These are phyloP conservation scores for Allomyces macrogynus DNA, from an alignment of 192 early-diverging fungal species.

Conservation along the genomic window DNA sequence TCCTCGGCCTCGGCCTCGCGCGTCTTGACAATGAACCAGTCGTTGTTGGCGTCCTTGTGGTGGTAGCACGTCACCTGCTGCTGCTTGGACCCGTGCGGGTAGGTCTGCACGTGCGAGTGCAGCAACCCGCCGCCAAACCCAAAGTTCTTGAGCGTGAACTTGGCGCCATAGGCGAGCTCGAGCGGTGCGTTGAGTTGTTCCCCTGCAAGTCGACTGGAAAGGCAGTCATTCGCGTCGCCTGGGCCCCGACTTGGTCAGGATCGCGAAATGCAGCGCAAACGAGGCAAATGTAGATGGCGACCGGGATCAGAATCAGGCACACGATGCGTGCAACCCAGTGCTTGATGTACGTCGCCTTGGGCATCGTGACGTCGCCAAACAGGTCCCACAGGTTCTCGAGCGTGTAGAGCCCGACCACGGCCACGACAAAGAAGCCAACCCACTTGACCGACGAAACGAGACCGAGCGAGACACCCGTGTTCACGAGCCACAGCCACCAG, in stretches of 20 bases:
- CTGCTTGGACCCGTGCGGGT: slow-evolving; percentile 69
- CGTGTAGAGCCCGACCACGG: slow-evolving; percentile 76
- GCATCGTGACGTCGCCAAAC: slow-evolving; percentile 50
- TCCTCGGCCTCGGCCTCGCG: slow-evolving; percentile 23
- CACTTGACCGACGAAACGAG: slow-evolving; percentile 79
- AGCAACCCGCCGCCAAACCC: slow-evolving; percentile 69
- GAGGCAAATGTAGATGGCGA: slow-evolving; percentile 56
- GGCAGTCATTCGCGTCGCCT: slow-evolving; percentile 86
- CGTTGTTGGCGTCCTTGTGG: slow-evolving; percentile 84
- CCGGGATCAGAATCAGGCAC: slow-evolving; percentile 63
- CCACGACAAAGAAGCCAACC: slow-evolving; percentile 85
- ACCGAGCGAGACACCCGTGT: slow-evolving; percentile 75
- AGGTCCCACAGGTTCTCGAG: slow-evolving; percentile 83
- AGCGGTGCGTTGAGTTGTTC: slow-evolving; percentile 64
- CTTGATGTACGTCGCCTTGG: slow-evolving; percentile 32
- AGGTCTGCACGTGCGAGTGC: slow-evolving; percentile 80
- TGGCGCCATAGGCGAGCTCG: slow-evolving; percentile 76
- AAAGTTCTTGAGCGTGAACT: slow-evolving; percentile 61
- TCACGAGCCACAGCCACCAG: slow-evolving; percentile 77
- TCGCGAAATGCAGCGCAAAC: slow-evolving; percentile 73
- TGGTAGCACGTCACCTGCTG: slow-evolving; percentile 93
- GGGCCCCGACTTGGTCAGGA: slow-evolving; percentile 59
- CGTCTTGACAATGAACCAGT: slow-evolving; percentile 51
- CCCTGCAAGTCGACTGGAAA: slow-evolving; percentile 88
- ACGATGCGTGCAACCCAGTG: slow-evolving; percentile 72